Evolutionary conservation across 1,139 yeast genomes (phyloP).

Genomic region (Taphrina sp.): DNA sequence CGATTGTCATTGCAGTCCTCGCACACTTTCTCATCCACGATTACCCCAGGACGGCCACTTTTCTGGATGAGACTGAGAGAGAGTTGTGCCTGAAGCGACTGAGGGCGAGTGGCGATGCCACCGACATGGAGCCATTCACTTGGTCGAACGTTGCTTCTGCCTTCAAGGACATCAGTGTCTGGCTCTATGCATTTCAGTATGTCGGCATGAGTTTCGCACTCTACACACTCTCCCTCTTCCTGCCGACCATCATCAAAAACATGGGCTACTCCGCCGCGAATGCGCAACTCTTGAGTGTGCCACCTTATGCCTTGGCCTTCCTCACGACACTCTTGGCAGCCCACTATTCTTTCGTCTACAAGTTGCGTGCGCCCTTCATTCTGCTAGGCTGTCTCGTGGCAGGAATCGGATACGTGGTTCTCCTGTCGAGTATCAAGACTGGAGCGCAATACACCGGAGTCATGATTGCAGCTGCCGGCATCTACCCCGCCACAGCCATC

Average conservation of each 20-base stretch:
- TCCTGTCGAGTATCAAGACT: constrained; percentile 1
- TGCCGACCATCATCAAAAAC: constrained; percentile 44
- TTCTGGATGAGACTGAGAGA: constrained; percentile 14
- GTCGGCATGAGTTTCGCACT: constrained; percentile 33
- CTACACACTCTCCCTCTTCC: constrained; percentile 41
- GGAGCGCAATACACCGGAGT: constrained; percentile 45
- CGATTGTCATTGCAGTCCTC: constrained; percentile 51
- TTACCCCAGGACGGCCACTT: constrained; percentile 25
- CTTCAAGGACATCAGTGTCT: constrained; percentile 21
- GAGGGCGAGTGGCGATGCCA: constrained; percentile 16
- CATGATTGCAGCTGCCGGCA: constrained; percentile 45
- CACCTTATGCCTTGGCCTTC: constrained; percentile 46
- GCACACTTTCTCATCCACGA: constrained; percentile 80
- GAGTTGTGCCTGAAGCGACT: constrained; percentile 7
- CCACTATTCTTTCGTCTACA: constrained; percentile 42
- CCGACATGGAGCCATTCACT: constrained; percentile 10
- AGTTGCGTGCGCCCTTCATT: constrained; percentile 45
- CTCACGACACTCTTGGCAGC: constrained; percentile 43
- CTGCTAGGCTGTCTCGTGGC: constrained; percentile 42
- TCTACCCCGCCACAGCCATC: constrained; percentile 46
- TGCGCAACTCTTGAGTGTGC: constrained; percentile 43
- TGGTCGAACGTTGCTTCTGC: constrained; percentile 30
- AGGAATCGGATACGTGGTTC: constrained; percentile 45
- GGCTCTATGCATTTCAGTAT: constrained; percentile 14
- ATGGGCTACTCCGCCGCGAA: constrained; percentile 42